Evolutionary conservation across 331 rosid genomes (phyloP), one percentile per base, ranked within the genome.

Genomic region (Rosa hybrid): DNA sequence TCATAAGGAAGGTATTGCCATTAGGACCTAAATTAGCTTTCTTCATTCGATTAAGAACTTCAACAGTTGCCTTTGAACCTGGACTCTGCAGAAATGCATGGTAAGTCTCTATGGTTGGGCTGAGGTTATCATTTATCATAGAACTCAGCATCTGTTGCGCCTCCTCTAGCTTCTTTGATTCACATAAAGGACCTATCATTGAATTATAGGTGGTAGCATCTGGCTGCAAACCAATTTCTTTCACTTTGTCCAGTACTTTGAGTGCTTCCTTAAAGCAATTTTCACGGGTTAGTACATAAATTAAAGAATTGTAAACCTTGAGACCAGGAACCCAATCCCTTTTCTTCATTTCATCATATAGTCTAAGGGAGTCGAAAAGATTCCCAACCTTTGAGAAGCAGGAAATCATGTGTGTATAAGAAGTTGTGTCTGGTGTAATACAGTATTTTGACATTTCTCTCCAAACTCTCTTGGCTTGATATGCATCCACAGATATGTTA

Each of bases 381-480:
- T 90, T 91, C 53, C 97, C 92, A 57, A 77, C 87, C 88, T 86
- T 94, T 54, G 98, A 92, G 78, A 90, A 90, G 83, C 98, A 94
- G 42, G 94, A 90, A 78, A 94, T 91, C 97, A 94, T 90, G 90
- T 84, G 88, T 63, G 89, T 81, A 84, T 92, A 91, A 71, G 97
- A 91, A 87, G 90, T 84, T 78, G 87, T 90, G 84, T 92, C 89
- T 1, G 98, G 97, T 51, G 85, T 82, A 39, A 92, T 71, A 62
- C 97, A 94, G 80, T 78, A 78, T 71, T 83, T 90, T 0, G 89
- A 89, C 95, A 94, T 92, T 85, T 94, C 97, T 84, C 97, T 90
- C 97, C 98, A 94, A 82, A 94, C 86, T 85, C 97, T 86, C 83
- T 94, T 94, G 62, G 97, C 97, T 86, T 91, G 92, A 78, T 56